Conservation (phyloP, 352 stramenopile species). For the Phytophthora pisi region DNA sequence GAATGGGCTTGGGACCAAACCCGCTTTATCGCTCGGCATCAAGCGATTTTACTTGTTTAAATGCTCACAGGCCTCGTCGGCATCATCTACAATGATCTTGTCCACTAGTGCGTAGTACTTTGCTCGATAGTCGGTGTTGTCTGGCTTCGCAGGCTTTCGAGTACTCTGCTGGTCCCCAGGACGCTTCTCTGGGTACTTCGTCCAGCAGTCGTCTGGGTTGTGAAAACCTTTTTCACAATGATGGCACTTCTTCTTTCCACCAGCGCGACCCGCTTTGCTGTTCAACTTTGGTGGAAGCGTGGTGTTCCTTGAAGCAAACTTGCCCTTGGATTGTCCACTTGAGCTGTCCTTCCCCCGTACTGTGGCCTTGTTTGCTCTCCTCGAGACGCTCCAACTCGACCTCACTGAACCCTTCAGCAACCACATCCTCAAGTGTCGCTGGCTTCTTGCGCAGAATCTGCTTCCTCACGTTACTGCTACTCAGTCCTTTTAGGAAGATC, state of each 20-base stretch:
- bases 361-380: background rate
- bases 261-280: background rate
- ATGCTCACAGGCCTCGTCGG: background rate
- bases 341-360: background rate
- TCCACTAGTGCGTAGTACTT: slow-evolving; percentile 16
- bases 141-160: background rate
- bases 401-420: slow-evolving; percentile 15
- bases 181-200: background rate
- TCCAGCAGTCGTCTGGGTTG: background rate
- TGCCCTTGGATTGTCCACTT: background rate
- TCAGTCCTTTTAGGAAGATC: slow-evolving; percentile 7
- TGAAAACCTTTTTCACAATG: background rate
- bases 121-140: background rate
- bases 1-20: slow-evolving; percentile 6
- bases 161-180: background rate
- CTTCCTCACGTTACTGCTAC: slow-evolving; percentile 9
- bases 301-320: background rate
- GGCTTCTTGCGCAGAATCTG: slow-evolving; percentile 17
- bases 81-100: slow-evolving; percentile 2
- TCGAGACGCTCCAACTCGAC: slow-evolving; percentile 10
- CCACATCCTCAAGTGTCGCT: slow-evolving; percentile 5
- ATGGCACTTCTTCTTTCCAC: background rate
- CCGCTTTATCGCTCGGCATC: slow-evolving; percentile 1
- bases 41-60: slow-evolving; percentile 12
- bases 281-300: background rate